These are phyloP conservation scores for Suillus alpinus DNA, from an alignment of 768 basidiomycete genomes.

Conservation along the genomic window DNA sequence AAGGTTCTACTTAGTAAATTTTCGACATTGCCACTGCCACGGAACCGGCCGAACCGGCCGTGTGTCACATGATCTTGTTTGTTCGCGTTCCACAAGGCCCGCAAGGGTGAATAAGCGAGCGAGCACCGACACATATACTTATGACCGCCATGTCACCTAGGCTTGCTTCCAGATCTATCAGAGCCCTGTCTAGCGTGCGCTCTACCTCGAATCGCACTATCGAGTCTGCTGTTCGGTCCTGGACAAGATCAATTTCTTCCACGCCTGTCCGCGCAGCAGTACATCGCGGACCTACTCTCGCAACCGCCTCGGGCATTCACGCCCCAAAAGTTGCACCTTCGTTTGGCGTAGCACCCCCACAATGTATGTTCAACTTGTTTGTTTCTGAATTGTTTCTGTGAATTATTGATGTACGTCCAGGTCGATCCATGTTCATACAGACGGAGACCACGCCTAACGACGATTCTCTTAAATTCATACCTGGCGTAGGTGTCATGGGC, in stretches of 20 bases:
- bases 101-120: background rate
- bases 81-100: background rate
- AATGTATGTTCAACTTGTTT: conserved; percentile 30
- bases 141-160: conserved; percentile 15
- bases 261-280: conserved; percentile 19
- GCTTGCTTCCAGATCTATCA: conserved; percentile 16
- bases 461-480: conserved; percentile 97
- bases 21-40: no score
- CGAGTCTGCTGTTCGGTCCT: conserved; percentile 16
- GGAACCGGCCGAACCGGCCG: no score
- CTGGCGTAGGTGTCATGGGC: conserved; percentile 84
- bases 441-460: conserved; percentile 97
- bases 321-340: conserved; percentile 8
- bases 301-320: conserved; percentile 30
- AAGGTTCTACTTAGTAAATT: no score
- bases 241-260: conserved; percentile 23
- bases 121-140: background rate
- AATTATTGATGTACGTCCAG: conserved; percentile 32
- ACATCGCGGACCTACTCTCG: conserved; percentile 32
- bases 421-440: conserved; percentile 95
- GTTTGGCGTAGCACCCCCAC: conserved; percentile 17
- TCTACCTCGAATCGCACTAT: conserved; percentile 7
- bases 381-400: background rate
- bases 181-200: conserved; percentile 3
- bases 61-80: background rate